Evolutionary conservation across 345 rosid genomes (phyloP).

Genomic region (Linum usitatissimum): DNA sequence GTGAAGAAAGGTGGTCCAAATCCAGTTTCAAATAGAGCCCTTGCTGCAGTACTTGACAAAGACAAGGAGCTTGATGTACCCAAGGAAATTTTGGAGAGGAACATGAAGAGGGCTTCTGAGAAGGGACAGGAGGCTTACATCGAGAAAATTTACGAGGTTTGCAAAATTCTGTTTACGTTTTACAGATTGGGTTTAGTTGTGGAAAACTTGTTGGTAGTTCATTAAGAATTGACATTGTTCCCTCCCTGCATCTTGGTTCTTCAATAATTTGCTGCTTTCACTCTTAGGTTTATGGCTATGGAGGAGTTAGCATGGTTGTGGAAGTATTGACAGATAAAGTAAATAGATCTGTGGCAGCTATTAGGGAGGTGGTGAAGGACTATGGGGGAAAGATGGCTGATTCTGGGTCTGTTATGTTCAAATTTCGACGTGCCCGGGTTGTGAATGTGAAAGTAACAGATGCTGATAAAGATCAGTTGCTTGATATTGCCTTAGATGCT

Average conservation of each 20-base stretch:
- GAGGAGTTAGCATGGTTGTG: constrained; percentile 85
- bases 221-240: neutral
- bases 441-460: constrained; percentile 63
- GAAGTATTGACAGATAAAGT: constrained; percentile 89
- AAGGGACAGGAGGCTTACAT: constrained; percentile 86
- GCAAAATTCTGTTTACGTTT: constrained; percentile 9
- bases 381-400: constrained; percentile 94
- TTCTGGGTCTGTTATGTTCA: constrained; percentile 86
- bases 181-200: neutral
- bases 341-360: constrained; percentile 71
- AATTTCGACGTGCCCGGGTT: constrained; percentile 67
- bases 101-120: constrained; percentile 78
- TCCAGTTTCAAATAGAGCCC: constrained; percentile 57
- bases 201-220: neutral
- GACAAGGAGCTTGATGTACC: constrained; percentile 87
- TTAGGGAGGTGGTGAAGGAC: constrained; percentile 76
- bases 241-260: constrained; percentile 1
- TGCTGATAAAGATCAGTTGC: constrained; percentile 76
- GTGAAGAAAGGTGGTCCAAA: constrained; percentile 83
- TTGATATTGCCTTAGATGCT: constrained; percentile 65
- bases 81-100: constrained; percentile 86
- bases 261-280: constrained; percentile 11
- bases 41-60: constrained; percentile 76
- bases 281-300: constrained; percentile 79
- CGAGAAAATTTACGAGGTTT: constrained; percentile 81